Evolutionary conservation across 1,139 yeast species (phyloP), one percentile per base, ranked within the genome.

Genomic region (Suhomyces terraborum): DNA sequence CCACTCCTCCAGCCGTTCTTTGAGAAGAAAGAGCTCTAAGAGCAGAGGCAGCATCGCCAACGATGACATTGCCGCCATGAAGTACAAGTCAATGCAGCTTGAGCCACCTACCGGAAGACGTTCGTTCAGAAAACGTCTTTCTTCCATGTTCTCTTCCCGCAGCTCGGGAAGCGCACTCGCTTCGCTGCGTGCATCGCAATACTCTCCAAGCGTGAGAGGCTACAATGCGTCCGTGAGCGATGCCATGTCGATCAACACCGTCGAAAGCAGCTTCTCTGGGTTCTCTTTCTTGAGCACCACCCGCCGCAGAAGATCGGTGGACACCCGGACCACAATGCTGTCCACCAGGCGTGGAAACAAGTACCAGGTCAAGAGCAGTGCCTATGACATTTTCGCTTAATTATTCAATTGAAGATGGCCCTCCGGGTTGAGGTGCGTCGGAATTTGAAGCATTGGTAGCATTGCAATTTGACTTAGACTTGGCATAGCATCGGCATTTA

Each of bases 211-310:
- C 10, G 21, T 30, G 23, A 43, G 43, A 36, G 22, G 32, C 14
- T 22, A 31, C 32, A 27, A 25, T 28, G 22, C 24, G 16, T 38
- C 43, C 4, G 25, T 53, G 42, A 48, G 55, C 36, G 73, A 67
- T 50, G 46, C 56, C 40, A 47, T 55, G 10, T 66, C 73, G 5
- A 53, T 68, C 37, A 51, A 50, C 44, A 57, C 69, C n/a, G 46
- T 43, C 30, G 67, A 58, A n/a, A 51, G 66, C 5, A 50, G 47
- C 25, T 38, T 63, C 34, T 64, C 72, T 13, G 73, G 73, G 8
- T 68, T 69, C 44, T 66, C 73, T 6, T 63, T 67, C 56, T 37
- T 49, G 48, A 49, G 41, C 10, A 26, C 40, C 12, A 25, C 45
- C 16, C 37, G 28, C 21, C 48, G 48, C 35, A 46, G 48, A 37